Conservation (phyloP, 306 rosid genomes). For the Spatholobus suberectus region DNA sequence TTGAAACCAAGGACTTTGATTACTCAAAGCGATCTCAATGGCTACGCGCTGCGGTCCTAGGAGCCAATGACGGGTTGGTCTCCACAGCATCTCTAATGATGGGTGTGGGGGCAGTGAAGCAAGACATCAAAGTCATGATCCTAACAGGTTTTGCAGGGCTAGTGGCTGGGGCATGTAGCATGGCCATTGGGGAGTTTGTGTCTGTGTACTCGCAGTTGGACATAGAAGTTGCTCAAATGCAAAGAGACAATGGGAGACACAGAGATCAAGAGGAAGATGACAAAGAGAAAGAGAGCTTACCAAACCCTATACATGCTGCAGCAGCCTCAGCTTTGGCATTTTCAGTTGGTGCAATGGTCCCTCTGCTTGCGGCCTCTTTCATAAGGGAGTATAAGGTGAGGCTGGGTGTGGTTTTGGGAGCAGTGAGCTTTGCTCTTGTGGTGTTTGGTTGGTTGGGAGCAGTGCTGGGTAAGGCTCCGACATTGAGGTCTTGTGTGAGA, state of each 20-base stretch:
- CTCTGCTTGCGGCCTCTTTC: slow-evolving; percentile 54
- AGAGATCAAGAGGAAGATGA: slow-evolving; percentile 11
- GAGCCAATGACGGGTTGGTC: slow-evolving; percentile 58
- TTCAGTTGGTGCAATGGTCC: slow-evolving; percentile 57
- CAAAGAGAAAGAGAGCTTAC: slow-evolving; percentile 44
- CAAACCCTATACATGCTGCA: slow-evolving; percentile 60
- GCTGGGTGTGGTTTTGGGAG: slow-evolving; percentile 46
- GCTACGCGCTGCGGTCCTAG: slow-evolving; percentile 53
- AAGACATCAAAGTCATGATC: slow-evolving; percentile 54
- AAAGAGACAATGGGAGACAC: slow-evolving; percentile 15
- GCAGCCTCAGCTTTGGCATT: slow-evolving; percentile 59
- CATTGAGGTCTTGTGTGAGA: slow-evolving; percentile 48
- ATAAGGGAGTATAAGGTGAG: slow-evolving; percentile 53
- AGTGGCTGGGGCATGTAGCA: slow-evolving; percentile 57
- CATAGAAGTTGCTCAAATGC: slow-evolving; percentile 51
- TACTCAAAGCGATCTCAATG: slow-evolving; percentile 59
- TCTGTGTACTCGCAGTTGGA: slow-evolving; percentile 55
- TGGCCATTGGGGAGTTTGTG: slow-evolving; percentile 63
- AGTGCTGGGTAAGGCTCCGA: slow-evolving; percentile 52
- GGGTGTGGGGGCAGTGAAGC: slow-evolving; percentile 59
- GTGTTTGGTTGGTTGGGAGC: slow-evolving; percentile 57
- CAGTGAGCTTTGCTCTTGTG: slow-evolving; percentile 48
- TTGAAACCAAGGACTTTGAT: slow-evolving; percentile 40
- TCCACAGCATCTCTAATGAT: slow-evolving; percentile 57
- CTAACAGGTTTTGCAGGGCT: slow-evolving; percentile 55